These are phyloP conservation scores for Pyrenophora graminea DNA, from an alignment of 2,329 filamentous ascomycete genomes.

Conservation along the genomic window DNA sequence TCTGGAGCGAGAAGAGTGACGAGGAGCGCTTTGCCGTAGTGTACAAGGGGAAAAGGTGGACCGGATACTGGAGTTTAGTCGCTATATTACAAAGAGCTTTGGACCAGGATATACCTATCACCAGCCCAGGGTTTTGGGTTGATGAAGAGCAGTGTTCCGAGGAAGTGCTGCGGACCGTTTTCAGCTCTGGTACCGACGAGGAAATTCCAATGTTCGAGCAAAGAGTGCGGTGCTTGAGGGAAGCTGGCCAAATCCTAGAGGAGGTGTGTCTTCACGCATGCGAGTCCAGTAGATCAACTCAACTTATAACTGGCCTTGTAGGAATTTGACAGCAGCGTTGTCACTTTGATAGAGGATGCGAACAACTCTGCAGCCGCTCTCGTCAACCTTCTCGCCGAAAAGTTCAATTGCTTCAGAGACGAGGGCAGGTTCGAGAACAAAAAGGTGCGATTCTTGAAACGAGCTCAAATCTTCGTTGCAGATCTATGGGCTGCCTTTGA, in stretches of 20 bases:
- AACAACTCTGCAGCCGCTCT: constrained; percentile 79
- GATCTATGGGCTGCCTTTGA: constrained; percentile 97
- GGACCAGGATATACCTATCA: constrained; percentile 90
- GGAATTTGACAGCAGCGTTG: constrained; percentile 76
- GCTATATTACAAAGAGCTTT: constrained; percentile 84
- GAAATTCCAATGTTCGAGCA: constrained; percentile 82
- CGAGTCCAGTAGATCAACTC: not conserved
- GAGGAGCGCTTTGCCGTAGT: constrained; percentile 79
- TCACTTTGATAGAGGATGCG: constrained; percentile 73
- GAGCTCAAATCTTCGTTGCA: constrained; percentile 93
- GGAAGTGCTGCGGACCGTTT: constrained; percentile 73
- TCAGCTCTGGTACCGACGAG: constrained; percentile 84
- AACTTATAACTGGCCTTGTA: constrained; percentile 44
- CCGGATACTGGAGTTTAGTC: constrained; percentile 93
- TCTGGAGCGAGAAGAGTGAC: constrained; percentile 79
- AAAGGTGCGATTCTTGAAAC: constrained; percentile 82
- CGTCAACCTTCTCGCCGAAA: constrained; percentile 80
- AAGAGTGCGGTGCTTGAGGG: constrained; percentile 76
- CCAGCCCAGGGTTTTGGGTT: constrained; percentile 83
- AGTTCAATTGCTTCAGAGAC: constrained; percentile 87
- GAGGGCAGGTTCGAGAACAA: constrained; percentile 75
- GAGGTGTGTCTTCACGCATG: constrained; percentile 45
- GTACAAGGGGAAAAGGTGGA: constrained; percentile 82
- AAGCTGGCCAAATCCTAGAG: constrained; percentile 79
- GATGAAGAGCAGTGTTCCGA: constrained; percentile 76